Conservation (phyloP, 352 stramenopile genomes). For the Phytophthora brassicae region DNA sequence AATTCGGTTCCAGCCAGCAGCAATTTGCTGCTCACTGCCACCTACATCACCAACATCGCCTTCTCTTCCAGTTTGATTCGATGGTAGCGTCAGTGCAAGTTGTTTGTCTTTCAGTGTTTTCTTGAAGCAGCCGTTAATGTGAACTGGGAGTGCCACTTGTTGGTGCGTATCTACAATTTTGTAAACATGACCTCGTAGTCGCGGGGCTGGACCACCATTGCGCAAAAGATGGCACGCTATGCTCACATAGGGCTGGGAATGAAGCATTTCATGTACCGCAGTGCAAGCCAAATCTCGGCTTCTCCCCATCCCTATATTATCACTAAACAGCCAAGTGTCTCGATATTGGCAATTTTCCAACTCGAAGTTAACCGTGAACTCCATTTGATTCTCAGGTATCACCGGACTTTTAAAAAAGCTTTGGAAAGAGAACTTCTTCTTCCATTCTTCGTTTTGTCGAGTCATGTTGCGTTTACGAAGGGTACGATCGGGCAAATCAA, state of each 20-base stretch:
- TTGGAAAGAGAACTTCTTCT: conserved; percentile 75
- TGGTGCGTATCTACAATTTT: conserved; percentile 56
- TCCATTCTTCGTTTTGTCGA: conserved; percentile 65
- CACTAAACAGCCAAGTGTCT: conserved; percentile 66
- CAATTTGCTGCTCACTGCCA: conserved; percentile 57
- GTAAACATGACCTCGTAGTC: conserved; percentile 61
- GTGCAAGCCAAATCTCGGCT: conserved; percentile 67
- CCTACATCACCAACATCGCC: conserved; percentile 15
- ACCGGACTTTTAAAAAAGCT: conserved; percentile 75
- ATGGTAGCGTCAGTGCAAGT: conserved; percentile 26
- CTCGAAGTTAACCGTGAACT: conserved; percentile 65
- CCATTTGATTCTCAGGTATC: conserved; percentile 62
- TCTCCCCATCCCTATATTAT: conserved; percentile 68
- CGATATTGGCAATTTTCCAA: conserved; percentile 51
- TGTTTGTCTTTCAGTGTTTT: conserved; percentile 53
- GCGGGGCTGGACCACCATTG: conserved; percentile 38
- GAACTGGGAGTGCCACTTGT: conserved; percentile 55
- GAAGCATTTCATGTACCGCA: conserved; percentile 59
- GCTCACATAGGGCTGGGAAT: conserved; percentile 67
- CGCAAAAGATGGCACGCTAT: conserved; percentile 64
- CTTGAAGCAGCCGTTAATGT: conserved; percentile 83
- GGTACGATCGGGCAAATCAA: conserved; percentile 42
- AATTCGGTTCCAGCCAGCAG: conserved; percentile 69
- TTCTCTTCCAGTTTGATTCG: conserved; percentile 15
- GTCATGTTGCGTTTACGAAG: conserved; percentile 52